phyloP scores from a whole-genome alignment of 164 flowering plant species.

The Magnolia changhungtana region DNA sequence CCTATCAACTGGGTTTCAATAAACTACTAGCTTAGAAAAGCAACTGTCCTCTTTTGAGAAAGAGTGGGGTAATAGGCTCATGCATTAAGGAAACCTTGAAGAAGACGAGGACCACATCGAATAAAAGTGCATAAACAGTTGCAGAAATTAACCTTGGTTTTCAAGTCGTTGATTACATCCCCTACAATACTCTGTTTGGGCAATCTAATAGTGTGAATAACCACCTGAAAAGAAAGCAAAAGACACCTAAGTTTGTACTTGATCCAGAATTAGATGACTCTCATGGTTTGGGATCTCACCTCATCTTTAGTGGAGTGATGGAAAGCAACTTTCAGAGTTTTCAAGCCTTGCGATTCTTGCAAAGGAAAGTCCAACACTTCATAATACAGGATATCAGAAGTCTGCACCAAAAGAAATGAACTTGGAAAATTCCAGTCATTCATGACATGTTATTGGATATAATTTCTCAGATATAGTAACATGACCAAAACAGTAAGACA shows the following conservation, averaged over 20 bases:
- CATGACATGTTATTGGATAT: background rate
- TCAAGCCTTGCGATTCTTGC: constrained; percentile 86
- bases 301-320: constrained; percentile 85
- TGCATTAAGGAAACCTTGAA: no score
- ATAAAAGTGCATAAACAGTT: no score
- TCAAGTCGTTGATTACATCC: no score
- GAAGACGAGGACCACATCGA: no score
- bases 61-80: no score
- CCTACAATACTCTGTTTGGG: no score
- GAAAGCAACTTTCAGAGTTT: constrained; percentile 86
- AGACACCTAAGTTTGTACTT: background rate
- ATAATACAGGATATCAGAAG: constrained; percentile 84
- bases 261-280: background rate
- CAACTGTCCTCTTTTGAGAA: no score
- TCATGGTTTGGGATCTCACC: constrained; percentile 24
- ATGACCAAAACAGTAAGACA: background rate
- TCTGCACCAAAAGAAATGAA: constrained; percentile 37
- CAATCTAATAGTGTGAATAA: no score
- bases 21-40: no score
- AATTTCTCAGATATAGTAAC: background rate
- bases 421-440: background rate
- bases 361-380: constrained; percentile 93
- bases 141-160: no score
- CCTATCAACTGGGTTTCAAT: no score
- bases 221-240: no score